phyloP scores from a whole-genome alignment of 2,329 filamentous ascomycete species.

The Penicillium sp. region DNA sequence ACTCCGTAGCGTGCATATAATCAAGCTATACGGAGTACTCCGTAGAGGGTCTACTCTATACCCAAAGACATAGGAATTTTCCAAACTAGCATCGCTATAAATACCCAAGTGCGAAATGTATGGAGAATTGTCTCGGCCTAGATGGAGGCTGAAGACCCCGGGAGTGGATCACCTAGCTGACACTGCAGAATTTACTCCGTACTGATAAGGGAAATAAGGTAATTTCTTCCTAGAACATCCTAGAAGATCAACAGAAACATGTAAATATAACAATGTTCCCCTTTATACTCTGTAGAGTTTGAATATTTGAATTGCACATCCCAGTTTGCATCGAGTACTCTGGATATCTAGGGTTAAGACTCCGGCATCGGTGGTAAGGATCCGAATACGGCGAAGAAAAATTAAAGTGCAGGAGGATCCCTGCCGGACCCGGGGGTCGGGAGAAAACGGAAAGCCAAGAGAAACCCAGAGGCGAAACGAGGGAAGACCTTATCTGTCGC shows the following conservation, averaged over 20 bases:
- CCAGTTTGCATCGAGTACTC: not conserved
- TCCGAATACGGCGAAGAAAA: not conserved
- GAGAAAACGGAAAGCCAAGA: not conserved
- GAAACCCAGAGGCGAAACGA: not conserved
- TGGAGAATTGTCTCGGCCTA: slow-evolving; percentile 1
- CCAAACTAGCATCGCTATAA: not conserved
- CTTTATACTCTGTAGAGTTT: too few species aligned
- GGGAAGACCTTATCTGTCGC: slow-evolving; percentile 8
- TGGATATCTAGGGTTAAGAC: not conserved
- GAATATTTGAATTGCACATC: too few species aligned
- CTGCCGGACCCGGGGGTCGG: slow-evolving; percentile 1
- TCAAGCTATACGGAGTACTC: not conserved
- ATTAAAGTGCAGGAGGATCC: not conserved
- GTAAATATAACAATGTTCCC: not conserved
- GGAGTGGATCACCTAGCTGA: not conserved
- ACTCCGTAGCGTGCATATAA: not conserved
- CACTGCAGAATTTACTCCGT: not conserved
- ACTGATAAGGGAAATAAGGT: not conserved
- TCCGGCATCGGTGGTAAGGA: not conserved
- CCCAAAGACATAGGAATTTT: not conserved
- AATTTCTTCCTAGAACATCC: not conserved
- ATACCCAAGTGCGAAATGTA: not conserved
- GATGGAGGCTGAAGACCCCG: slow-evolving; percentile 1
- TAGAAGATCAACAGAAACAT: not conserved
- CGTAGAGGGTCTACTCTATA: not conserved